Conservation (phyloP, 2,329 filamentous ascomycete species). For the Fusarium falciforme region DNA sequence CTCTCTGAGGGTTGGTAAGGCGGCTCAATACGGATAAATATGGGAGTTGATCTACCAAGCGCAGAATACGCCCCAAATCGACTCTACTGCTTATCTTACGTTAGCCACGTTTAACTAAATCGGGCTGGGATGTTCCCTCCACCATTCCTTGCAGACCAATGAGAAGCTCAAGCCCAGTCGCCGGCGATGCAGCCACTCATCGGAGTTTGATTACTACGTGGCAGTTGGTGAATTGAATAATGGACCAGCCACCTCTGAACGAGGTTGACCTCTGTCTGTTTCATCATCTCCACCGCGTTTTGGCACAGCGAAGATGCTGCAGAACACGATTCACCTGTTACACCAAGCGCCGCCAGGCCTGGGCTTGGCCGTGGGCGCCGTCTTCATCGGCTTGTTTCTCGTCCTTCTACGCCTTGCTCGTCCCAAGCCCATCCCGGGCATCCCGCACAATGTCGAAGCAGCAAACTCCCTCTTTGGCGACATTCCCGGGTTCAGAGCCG, state of each 20-base stretch:
- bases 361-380: background rate
- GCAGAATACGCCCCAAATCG: background rate
- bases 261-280: background rate
- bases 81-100: background rate
- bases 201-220: background rate
- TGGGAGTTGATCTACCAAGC: background rate
- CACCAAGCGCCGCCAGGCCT: background rate
- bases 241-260: background rate
- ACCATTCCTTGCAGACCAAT: background rate
- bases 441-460: constrained; percentile 27
- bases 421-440: constrained; percentile 28
- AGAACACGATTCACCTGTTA: background rate
- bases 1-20: background rate
- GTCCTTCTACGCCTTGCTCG: background rate
- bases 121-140: background rate
- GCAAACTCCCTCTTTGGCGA: constrained; percentile 28
- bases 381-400: background rate
- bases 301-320: constrained; percentile 6
- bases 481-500: constrained; percentile 11
- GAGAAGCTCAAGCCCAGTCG: background rate
- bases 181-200: background rate
- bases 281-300: background rate
- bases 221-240: background rate
- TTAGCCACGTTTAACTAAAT: background rate
- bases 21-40: background rate